Evolutionary conservation across 2,329 filamentous ascomycete genomes (phyloP), one percentile per base, ranked within the genome.

Genomic region (Torrubiella hemipterigena): DNA sequence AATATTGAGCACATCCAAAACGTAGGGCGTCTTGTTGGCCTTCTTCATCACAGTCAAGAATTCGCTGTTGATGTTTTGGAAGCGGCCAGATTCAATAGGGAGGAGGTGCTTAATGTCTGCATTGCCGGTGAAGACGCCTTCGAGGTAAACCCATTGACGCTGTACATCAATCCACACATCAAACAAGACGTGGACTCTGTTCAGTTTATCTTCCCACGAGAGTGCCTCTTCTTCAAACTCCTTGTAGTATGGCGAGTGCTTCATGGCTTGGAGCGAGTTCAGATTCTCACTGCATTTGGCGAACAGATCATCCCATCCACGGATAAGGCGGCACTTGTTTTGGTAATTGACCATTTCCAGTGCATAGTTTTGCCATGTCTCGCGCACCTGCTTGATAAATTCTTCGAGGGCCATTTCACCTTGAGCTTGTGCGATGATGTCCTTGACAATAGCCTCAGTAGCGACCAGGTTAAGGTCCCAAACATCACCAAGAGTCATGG

Each of bases 131-230:
- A 99, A 99, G 20, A 99, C 91, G 42, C 91, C 91, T 59, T 99
- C 93, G 5, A 99, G 73, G 54, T 99, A 99, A 7, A 98, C 91
- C 91, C 91, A 99, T 60, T 98, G 91, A 38, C 93, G 81, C 56
- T 99, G 91, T n/a, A 99, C 93, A 58, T 98, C 93, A 46, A 98
- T 98, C 93, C 93, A 99, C 12, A 98, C 87, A 54, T 99, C 91
- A 49, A 99, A 98, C 8, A 98, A 70, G 12, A 98, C 85, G 51
- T 98, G 91, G 3, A 98, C 86, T 27, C 91, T 77, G 54, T 96
- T 99, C 17, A 99, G 70, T 54, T 93, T 94, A 58, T 98, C 93
- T 58, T 98, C 93, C 91, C 91, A 98, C 1, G 81, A 74, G 1
- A 86, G 81, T 6, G 93, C 93, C 45, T 98, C 91, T 47, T 98